Evolutionary conservation across 768 basidiomycete species (phyloP).

Genomic region (Podaxis sp.): DNA sequence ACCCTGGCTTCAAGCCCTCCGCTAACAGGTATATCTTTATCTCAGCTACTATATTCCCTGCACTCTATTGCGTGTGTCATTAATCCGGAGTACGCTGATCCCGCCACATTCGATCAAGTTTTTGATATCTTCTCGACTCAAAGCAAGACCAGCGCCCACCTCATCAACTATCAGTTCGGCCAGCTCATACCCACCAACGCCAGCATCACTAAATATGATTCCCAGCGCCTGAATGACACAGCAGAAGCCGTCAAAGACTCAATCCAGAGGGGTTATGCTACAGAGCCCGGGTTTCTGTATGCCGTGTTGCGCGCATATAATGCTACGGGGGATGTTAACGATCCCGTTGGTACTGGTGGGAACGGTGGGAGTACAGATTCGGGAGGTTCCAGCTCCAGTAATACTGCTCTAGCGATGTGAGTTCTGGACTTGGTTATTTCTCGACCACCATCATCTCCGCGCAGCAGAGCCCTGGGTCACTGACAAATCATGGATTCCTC

Average conservation of each 20-base stretch:
- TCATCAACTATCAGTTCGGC: slow-evolving; percentile 55
- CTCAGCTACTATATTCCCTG: slow-evolving; percentile 75
- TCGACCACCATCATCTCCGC: neutral
- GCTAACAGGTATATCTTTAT: neutral
- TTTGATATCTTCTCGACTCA: slow-evolving; percentile 80
- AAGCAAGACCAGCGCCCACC: slow-evolving; percentile 54
- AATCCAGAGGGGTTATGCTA: slow-evolving; percentile 39
- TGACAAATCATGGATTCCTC: neutral
- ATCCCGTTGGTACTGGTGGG: slow-evolving; percentile 22
- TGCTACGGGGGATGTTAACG: slow-evolving; percentile 39
- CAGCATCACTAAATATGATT: slow-evolving; percentile 57
- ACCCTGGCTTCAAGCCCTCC: neutral
- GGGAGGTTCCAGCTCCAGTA: slow-evolving; percentile 23
- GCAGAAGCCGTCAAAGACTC: slow-evolving; percentile 39
- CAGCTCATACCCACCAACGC: slow-evolving; percentile 54
- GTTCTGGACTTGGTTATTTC: slow-evolving; percentile 18
- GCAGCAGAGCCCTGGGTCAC: neutral
- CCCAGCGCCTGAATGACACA: slow-evolving; percentile 58
- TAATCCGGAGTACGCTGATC: slow-evolving; percentile 66
- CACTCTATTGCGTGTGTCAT: slow-evolving; percentile 73
- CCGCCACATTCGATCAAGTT: slow-evolving; percentile 51
- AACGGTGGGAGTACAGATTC: slow-evolving; percentile 21
- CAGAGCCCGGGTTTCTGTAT: slow-evolving; percentile 60
- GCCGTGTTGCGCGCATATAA: slow-evolving; percentile 68
- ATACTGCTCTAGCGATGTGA: slow-evolving; percentile 78